Percentiles rank a stretch among this genome's conserved stretches.
phyloP scores from a whole-genome alignment of 169 alveolate species.

The Plasmodium coatneyi region DNA sequence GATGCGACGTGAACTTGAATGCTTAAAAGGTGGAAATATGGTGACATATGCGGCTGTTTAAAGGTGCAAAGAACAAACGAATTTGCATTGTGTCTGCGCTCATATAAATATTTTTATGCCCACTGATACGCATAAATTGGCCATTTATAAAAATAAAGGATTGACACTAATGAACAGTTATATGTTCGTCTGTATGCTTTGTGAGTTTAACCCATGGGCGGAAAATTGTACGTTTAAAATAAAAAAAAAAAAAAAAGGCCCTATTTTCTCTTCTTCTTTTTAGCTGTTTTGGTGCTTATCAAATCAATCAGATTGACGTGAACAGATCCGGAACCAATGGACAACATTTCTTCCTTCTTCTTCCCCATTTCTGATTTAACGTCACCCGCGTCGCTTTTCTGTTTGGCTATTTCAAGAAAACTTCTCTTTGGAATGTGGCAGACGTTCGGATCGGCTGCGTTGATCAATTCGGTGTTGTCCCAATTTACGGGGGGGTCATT shows the following conservation, averaged over 20 bases:
- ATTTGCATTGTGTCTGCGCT: background rate
- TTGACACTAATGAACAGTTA: background rate
- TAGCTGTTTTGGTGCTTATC: conserved; percentile 17
- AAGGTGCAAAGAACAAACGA: background rate
- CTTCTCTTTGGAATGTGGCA: conserved; percentile 22
- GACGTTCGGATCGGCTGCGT: background rate
- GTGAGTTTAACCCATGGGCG: background rate
- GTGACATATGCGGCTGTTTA: background rate
- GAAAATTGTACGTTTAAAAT: background rate
- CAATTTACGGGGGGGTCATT: background rate
- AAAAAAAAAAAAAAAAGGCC: background rate
- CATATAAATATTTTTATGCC: background rate
- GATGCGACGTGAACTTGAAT: background rate
- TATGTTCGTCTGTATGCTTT: background rate
- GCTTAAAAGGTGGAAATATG: background rate
- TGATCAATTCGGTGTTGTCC: background rate
- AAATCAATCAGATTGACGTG: conserved; percentile 51
- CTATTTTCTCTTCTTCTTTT: conserved; percentile 53
- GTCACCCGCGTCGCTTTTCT: conserved; percentile 15
- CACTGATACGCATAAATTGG: background rate
- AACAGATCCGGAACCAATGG: conserved; percentile 42
- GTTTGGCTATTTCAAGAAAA: conserved; percentile 65
- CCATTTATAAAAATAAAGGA: background rate
- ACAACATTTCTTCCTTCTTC: conserved; percentile 33
- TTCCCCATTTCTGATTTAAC: conserved; percentile 2